Base-by-base conservation (phyloP, 2,329 filamentous ascomycete species). In the Aspergillus sp. region DNA sequence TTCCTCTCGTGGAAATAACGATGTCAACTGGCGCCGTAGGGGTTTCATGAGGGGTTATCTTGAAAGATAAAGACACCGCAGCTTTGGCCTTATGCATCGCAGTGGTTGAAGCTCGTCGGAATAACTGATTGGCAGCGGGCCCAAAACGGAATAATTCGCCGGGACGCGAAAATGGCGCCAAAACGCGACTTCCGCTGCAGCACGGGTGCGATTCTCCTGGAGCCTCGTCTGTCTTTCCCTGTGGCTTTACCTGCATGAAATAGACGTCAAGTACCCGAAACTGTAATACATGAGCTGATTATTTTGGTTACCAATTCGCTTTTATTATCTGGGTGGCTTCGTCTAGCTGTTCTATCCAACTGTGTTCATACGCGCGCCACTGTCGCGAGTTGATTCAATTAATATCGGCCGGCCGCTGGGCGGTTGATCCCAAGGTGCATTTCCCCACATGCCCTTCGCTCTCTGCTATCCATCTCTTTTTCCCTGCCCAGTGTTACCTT, bases 351-450 rank as follows among this genome's bases (percentile, higher is more conserved):
- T 62, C 58, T 52, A 54, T 62, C 61, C 64, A 62, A 64, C 64
- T 5, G n/a, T 9, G 65, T 61, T 33, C 37, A 48, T 39, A 66
- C 63, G 72, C 71, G 70, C 71, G 71, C 69, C 68, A 63, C 60
- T 65, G 62, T 65, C 63, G 65, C 66, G 60, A 61, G 65, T 61
- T 53, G 52, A 40, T 20, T 37, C 19, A 48, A 58, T 58, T 54
- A 57, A 57, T 52, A 55, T 51, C 46, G 41, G 51, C 56, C 54
- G 56, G 51, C 47, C 49, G 46, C 50, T 57, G 47, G 47, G 51
- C 62, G 66, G 68, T 63, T 66, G 58, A 61, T 63, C 64, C 56
- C 63, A 58, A 64, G 64, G 62, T 66, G 64, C 60, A 61, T 60
- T 64, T 56, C 63, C 58, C 57, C 55, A 56, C 54, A 51, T 40